These are phyloP conservation scores for Phytopythium litorale DNA, from an alignment of 352 stramenopile genomes.

Conservation along the genomic window DNA sequence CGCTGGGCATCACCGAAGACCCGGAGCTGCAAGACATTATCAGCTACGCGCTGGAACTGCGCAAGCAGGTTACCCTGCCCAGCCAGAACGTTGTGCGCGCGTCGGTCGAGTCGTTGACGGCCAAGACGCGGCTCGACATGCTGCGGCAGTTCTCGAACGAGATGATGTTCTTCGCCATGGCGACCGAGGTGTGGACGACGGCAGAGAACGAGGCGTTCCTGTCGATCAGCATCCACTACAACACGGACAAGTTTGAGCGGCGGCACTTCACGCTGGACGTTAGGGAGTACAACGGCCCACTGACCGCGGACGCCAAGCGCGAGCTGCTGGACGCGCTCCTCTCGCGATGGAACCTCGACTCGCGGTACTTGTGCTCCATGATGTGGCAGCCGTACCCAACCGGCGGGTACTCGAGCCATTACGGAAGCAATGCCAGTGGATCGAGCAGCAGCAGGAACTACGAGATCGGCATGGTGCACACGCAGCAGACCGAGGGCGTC, in stretches of 20 bases:
- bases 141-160: conserved; percentile 41
- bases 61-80: conserved; percentile 29
- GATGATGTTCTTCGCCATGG: conserved; percentile 43
- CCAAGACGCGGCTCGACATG: conserved; percentile 33
- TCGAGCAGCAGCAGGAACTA: conserved; percentile 1
- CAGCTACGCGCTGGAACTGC: conserved; percentile 30
- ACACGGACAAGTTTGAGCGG: conserved; percentile 35
- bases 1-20: conserved; percentile 39
- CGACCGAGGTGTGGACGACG: conserved; percentile 43
- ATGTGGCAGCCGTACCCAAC: conserved; percentile 39
- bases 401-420: background rate
- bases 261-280: conserved; percentile 47
- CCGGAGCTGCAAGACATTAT: conserved; percentile 42
- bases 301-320: conserved; percentile 34
- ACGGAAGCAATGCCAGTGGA: background rate
- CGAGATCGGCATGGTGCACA: conserved; percentile 18
- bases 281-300: conserved; percentile 33
- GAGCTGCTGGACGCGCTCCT: conserved; percentile 40
- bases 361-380: conserved; percentile 41
- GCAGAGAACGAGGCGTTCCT: conserved; percentile 39
- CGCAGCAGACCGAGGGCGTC: conserved; percentile 33
- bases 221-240: conserved; percentile 44
- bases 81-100: conserved; percentile 33
- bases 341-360: conserved; percentile 40
- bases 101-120: conserved; percentile 40